These are phyloP conservation scores for Geoglossum cookeanum DNA, from an alignment of 2,329 filamentous ascomycete genomes.

Conservation along the genomic window DNA sequence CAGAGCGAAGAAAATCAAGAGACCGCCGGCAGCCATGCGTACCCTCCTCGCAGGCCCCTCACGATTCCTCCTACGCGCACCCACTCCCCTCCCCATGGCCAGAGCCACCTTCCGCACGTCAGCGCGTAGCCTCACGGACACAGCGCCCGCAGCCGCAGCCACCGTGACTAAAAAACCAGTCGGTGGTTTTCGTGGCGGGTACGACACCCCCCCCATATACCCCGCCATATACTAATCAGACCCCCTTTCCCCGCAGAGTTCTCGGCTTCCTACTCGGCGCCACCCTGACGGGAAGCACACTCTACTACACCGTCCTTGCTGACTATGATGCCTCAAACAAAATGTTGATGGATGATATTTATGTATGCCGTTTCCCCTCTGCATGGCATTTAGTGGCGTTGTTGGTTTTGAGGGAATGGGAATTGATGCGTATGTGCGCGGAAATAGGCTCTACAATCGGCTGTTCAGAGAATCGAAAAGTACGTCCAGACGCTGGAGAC, in stretches of 20 bases:
- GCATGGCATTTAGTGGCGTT: conserved; percentile 13
- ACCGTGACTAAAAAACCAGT: conserved; percentile 35
- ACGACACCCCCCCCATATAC: not conserved
- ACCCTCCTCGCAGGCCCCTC: too few relatives aligned
- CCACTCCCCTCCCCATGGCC: not conserved
- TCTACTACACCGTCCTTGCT: conserved; percentile 84
- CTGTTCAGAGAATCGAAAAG: conserved; percentile 67
- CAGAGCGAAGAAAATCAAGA: too few relatives aligned
- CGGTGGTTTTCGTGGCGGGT: conserved; percentile 44
- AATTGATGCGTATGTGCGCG: not conserved
- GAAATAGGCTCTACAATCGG: conserved; percentile 60
- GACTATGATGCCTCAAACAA: conserved; percentile 92
- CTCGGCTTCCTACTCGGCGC: conserved; percentile 84
- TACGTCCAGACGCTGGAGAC: conserved; percentile 71
- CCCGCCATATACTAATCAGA: not conserved
- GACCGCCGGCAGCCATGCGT: too few relatives aligned
- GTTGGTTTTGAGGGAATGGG: conserved; percentile 7
- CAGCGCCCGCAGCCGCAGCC: conserved; percentile 21
- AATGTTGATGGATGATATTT: conserved; percentile 85
- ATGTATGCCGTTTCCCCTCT: conserved; percentile 40
- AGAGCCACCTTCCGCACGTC: not conserved
- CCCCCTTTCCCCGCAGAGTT: conserved; percentile 33
- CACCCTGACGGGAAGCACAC: conserved; percentile 55
- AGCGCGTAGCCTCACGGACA: conserved; percentile 19
- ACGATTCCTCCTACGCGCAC: not conserved